Base-by-base conservation (phyloP, 139 green algal species). In the Micromonas commoda region DNA sequence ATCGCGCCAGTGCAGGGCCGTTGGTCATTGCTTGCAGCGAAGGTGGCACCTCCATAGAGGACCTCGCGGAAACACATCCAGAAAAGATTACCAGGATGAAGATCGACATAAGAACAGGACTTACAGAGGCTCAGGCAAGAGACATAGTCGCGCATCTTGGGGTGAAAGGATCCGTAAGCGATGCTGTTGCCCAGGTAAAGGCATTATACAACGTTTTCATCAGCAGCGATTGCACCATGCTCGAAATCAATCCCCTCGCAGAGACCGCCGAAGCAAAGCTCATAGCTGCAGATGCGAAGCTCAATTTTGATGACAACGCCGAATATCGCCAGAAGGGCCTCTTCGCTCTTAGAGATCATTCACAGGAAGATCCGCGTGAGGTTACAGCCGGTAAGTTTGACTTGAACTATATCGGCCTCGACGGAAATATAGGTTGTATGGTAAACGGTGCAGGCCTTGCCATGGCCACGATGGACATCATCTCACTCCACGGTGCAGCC, bases 381-480 rank as follows among this genome's bases (percentile, higher is more conserved):
- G 84, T 99, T 20, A 87, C 86, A 16, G 94, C 94, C 3, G 72
- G 54, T 37, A 95, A 97, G 84, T 91, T 84, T 63, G 95, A 98
- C 89, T 88, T 99, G 3, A 98, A 98, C 89, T 99, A 99, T 91
- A 99, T 99, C 74, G 95, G 95, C 2, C 88, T 99, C 65, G 93
- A 97, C 76, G 95, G 95, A 71, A 90, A 84, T 57, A 90, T 88
- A 45, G 84, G 85, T 34, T 90, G 84, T 76, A 88, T 88, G 85
- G 84, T 99, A 26, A 99, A 99, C 80, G 95, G 95, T 9, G 95
- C 95, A 0, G 95, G 95, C 4, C 90, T 99, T 77, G 95, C 95
- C 67, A 99, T 99, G 95, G 93, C 95, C 2, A 99, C 94, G 28
- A 98, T 99, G 95, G 95, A 99, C 87, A 99, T 99, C 86, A 98